These are phyloP conservation scores for Talaromyces verruculosus DNA, from an alignment of 2,329 filamentous ascomycete genomes.

Conservation along the genomic window DNA sequence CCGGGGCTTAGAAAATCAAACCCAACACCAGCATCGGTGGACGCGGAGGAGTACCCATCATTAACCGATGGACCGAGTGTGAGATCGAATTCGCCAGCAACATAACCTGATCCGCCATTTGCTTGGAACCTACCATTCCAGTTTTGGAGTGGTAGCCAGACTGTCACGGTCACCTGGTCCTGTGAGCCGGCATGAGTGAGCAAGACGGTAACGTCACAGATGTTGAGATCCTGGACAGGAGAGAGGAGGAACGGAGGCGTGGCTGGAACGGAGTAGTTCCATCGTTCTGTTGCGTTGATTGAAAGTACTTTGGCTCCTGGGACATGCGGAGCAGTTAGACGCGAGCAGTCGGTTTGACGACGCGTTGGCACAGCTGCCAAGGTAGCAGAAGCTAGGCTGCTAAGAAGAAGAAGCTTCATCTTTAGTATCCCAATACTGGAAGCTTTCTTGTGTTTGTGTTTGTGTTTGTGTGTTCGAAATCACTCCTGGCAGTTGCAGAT, in stretches of 20 bases:
- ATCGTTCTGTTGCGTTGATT: constrained; percentile 9
- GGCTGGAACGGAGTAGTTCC: not conserved
- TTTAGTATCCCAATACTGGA: not conserved
- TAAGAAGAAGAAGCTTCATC: not conserved
- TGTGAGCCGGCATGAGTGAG: constrained; percentile 2
- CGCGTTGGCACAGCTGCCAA: not conserved
- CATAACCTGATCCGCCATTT: constrained; percentile 5
- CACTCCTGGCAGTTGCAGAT: not conserved
- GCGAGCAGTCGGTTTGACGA: constrained; percentile 2
- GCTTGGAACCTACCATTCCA: constrained; percentile 16
- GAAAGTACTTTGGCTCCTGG: constrained; percentile 15
- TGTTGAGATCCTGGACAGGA: not conserved
- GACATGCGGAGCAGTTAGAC: constrained; percentile 7
- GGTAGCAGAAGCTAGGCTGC: not conserved
- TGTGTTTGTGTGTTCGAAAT: not conserved
- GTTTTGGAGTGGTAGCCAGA: constrained; percentile 8
- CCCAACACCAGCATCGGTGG: constrained; percentile 13
- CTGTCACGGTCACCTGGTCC: constrained; percentile 7
- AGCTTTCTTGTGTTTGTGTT: not conserved
- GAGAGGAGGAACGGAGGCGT: not conserved
- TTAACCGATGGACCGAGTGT: not conserved
- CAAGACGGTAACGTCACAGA: constrained; percentile 12
- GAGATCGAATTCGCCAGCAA: constrained; percentile 3
- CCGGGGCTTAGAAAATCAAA: not conserved
- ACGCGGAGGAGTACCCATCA: constrained; percentile 1